A percentile compares a stretch with the other conserved stretches of the same genome.
These are phyloP conservation scores for Hansfordia pulvinata DNA, from an alignment of 2,329 filamentous ascomycete genomes.

Conservation along the genomic window DNA sequence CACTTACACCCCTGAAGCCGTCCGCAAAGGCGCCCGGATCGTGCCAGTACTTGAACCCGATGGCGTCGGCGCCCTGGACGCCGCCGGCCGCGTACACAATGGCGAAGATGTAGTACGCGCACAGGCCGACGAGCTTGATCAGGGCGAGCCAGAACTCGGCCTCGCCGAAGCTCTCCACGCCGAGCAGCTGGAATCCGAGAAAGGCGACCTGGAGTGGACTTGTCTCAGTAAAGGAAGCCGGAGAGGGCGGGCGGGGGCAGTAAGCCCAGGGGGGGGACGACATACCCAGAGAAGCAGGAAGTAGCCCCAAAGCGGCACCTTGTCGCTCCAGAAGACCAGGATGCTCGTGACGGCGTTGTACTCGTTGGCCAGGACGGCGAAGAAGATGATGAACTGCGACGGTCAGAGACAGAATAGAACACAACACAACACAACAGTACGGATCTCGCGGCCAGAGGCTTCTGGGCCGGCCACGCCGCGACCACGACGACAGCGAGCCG, in stretches of 20 bases:
- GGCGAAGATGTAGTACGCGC: slow-evolving; percentile 62
- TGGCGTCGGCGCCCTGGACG: slow-evolving; percentile 41
- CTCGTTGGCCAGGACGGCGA: slow-evolving; percentile 52
- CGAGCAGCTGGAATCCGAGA: slow-evolving; percentile 53
- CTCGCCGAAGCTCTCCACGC: slow-evolving; percentile 63
- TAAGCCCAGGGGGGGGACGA: slow-evolving; percentile 1
- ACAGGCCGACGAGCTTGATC: slow-evolving; percentile 55
- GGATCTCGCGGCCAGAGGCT: too few species aligned
- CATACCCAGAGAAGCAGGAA: slow-evolving; percentile 61
- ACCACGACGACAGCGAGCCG: too few species aligned
- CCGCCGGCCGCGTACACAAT: slow-evolving; percentile 58
- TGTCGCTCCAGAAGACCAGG: slow-evolving; percentile 50
- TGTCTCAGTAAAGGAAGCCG: too few species aligned
- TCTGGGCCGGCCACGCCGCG: too few species aligned
- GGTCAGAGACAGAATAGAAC: too few species aligned
- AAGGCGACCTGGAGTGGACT: too few species aligned
- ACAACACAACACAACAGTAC: too few species aligned
- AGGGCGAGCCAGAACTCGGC: slow-evolving; percentile 69
- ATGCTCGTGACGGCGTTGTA: slow-evolving; percentile 58
- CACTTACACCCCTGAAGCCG: slow-evolving; percentile 46
- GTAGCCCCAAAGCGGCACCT: slow-evolving; percentile 49
- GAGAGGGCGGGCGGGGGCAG: slow-evolving; percentile 1
- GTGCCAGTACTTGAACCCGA: slow-evolving; percentile 62
- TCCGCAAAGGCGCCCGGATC: slow-evolving; percentile 56
- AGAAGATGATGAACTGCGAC: slow-evolving; percentile 59